Conservation (phyloP, 345 rosid species). For the Salix caprea region DNA sequence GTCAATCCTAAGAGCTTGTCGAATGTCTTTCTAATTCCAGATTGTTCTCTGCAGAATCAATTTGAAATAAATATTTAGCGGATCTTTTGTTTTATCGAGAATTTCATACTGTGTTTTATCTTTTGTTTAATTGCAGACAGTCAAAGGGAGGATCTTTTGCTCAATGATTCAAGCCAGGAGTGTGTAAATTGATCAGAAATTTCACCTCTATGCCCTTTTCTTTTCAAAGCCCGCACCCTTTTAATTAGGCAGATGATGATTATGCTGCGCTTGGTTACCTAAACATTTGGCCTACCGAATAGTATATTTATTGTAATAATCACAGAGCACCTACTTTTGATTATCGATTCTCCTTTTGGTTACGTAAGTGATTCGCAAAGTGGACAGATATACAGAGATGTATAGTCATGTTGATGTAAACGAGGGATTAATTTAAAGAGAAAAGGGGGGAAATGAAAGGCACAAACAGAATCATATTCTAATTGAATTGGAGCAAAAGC, state of each 20-base stretch:
- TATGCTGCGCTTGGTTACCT: not conserved
- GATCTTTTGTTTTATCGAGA: not conserved
- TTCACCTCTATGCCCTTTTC: not conserved
- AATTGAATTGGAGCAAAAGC: conserved; percentile 5
- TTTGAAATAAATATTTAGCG: not conserved
- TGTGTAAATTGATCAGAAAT: not conserved
- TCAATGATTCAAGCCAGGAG: not conserved
- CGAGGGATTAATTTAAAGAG: too few species aligned
- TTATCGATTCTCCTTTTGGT: not conserved
- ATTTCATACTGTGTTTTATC: not conserved
- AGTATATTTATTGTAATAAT: not conserved
- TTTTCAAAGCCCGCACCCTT: not conserved
- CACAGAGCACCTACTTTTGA: not conserved
- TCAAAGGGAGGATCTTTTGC: not conserved
- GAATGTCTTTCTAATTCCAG: not conserved
- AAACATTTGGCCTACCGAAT: not conserved
- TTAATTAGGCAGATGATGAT: conserved; percentile 1
- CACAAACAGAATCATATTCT: conserved; percentile 2
- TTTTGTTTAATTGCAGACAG: not conserved
- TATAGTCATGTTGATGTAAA: not conserved
- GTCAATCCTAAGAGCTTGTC: not conserved
- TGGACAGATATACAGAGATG: not conserved
- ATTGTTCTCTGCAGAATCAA: not conserved
- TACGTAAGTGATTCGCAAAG: not conserved
- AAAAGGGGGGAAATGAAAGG: not conserved